Evolutionary conservation across 2,329 filamentous ascomycete species (phyloP).

Genomic region (Fusarium odoratissimum): DNA sequence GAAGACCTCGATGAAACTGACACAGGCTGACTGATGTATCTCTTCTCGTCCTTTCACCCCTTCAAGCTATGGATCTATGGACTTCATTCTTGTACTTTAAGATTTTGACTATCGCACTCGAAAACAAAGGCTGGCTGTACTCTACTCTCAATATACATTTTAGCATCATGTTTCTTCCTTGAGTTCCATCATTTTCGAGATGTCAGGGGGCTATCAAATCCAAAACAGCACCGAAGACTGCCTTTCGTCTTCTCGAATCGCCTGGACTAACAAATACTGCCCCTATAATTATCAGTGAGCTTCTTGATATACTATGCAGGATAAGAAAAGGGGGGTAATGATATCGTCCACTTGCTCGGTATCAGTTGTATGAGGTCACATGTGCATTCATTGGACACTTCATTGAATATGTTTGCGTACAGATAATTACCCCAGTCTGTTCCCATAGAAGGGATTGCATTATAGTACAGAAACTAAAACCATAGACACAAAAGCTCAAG

Average conservation of each 20-base stretch:
- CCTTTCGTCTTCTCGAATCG: background rate
- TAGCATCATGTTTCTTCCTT: background rate
- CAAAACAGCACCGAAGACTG: background rate
- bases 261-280: too few relatives aligned
- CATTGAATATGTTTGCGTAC: background rate
- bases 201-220: background rate
- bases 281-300: too few relatives aligned
- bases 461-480: rapidly evolving
- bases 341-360: background rate
- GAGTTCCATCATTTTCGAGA: too few relatives aligned
- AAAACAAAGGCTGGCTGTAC: background rate
- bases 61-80: rapidly evolving
- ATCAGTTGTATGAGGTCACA: background rate
- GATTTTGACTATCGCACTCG: too few relatives aligned
- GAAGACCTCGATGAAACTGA: background rate
- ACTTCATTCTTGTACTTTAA: background rate
- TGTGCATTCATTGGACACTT: background rate
- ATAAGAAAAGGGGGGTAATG: rapidly evolving
- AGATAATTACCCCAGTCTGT: background rate
- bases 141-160: background rate
- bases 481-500: background rate
- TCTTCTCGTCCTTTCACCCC: background rate
- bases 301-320: background rate
- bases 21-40: background rate
- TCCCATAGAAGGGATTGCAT: background rate